Evolutionary conservation across 164 flowering plant species (phyloP).

Genomic region (Stephania cephalantha): DNA sequence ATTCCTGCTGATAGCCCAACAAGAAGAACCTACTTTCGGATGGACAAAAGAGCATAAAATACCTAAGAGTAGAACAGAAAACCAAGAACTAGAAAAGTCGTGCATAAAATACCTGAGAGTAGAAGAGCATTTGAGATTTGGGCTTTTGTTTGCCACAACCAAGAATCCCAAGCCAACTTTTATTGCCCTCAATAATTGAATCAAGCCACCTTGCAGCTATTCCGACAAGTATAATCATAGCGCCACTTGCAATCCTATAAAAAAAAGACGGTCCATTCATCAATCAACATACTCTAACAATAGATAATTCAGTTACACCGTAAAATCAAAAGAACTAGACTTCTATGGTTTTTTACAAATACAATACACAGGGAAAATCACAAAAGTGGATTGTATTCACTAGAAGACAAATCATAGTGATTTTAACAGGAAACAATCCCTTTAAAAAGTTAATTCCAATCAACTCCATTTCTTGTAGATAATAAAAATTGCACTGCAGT

Average conservation of each 20-base stretch:
- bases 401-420: too few relatives aligned
- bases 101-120: constrained; percentile 51
- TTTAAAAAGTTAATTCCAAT: too few relatives aligned
- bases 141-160: constrained; percentile 32
- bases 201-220: constrained; percentile 56
- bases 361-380: too few relatives aligned
- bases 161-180: constrained; percentile 47
- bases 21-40: constrained; percentile 46
- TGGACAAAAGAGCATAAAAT: constrained; percentile 2
- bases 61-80: constrained; percentile 74
- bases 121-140: constrained; percentile 51
- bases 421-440: too few relatives aligned
- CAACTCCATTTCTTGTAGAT: too few relatives aligned
- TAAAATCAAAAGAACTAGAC: too few relatives aligned
- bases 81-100: background rate
- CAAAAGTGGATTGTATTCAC: too few relatives aligned
- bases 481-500: too few relatives aligned
- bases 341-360: too few relatives aligned
- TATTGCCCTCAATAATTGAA: constrained; percentile 32
- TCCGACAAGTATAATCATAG: constrained; percentile 51
- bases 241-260: constrained; percentile 67
- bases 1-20: constrained; percentile 70
- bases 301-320: too few relatives aligned
- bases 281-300: background rate
- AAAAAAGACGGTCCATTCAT: constrained; percentile 1